phyloP scores from a whole-genome alignment of 208 protist genomes.

The Trypanosoma cruzi region DNA sequence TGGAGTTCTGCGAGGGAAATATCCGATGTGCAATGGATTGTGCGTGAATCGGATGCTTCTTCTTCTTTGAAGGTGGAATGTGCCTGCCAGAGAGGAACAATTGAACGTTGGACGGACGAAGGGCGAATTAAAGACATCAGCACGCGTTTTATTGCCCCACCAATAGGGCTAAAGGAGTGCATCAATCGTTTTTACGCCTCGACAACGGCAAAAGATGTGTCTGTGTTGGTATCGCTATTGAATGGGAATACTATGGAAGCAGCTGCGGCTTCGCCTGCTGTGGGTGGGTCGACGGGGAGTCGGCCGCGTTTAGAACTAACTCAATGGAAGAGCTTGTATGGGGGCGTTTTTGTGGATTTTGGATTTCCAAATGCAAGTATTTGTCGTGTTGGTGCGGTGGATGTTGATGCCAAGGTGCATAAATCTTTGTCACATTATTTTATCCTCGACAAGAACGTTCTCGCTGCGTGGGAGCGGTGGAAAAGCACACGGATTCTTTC shows the following conservation, averaged over 20 bases:
- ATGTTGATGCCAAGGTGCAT: constrained; percentile 69
- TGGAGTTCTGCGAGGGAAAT: constrained; percentile 44
- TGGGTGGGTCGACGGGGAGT: not conserved
- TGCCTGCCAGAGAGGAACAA: constrained; percentile 9
- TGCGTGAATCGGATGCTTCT: constrained; percentile 13
- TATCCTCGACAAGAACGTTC: constrained; percentile 45
- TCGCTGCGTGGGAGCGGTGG: constrained; percentile 42
- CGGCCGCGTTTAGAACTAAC: not conserved
- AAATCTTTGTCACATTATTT: constrained; percentile 73
- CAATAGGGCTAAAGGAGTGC: constrained; percentile 38
- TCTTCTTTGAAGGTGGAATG: not conserved
- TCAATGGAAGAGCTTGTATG: constrained; percentile 6
- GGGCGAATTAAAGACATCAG: not conserved
- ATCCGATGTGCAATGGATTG: constrained; percentile 45
- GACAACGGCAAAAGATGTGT: constrained; percentile 74
- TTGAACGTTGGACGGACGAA: not conserved
- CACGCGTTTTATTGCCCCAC: constrained; percentile 28
- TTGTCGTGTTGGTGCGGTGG: constrained; percentile 70
- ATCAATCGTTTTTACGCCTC: constrained; percentile 68
- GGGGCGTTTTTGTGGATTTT: constrained; percentile 19
- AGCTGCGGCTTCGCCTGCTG: not conserved
- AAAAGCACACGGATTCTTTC: not conserved
- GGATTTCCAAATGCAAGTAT: constrained; percentile 10
- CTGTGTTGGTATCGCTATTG: constrained; percentile 56
- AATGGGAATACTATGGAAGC: not conserved